Conservation (phyloP, 2,329 filamentous ascomycete species). For the Fusarium begoniae region DNA sequence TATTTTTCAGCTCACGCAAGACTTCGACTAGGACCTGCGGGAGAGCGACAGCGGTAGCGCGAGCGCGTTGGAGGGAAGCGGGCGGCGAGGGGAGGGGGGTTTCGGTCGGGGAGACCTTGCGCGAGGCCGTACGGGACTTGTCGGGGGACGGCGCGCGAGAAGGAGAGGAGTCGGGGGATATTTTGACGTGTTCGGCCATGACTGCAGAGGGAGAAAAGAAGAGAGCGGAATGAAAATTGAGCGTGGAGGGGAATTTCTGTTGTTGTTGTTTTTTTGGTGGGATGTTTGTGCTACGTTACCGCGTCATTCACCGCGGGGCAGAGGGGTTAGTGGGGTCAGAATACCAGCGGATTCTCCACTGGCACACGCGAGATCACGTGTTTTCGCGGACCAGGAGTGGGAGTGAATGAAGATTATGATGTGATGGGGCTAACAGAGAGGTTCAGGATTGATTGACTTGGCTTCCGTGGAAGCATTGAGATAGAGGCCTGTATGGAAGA, state of each 20-base stretch:
- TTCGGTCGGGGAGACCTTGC: not conserved
- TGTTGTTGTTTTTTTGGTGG: not conserved
- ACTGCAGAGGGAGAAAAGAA: not conserved
- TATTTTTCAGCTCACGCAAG: fast-evolving
- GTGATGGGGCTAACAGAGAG: fast-evolving
- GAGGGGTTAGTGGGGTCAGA: too few species aligned
- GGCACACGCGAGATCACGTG: not conserved
- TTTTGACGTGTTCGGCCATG: not conserved
- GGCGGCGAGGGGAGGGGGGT: not conserved
- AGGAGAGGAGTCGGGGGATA: not conserved
- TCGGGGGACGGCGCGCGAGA: not conserved
- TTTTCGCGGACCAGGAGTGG: not conserved
- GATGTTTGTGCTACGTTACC: not conserved
- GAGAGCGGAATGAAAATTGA: not conserved
- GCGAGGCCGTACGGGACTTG: fast-evolving
- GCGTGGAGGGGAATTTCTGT: not conserved
- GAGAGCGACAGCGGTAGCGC: not conserved
- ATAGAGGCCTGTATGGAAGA: fast-evolving
- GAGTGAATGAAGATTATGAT: not conserved
- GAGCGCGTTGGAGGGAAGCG: fast-evolving
- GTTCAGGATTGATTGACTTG: not conserved
- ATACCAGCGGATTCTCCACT: fast-evolving
- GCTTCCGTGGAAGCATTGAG: fast-evolving
- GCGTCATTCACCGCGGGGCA: not conserved
- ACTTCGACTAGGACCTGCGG: not conserved